Evolutionary conservation across 2,329 filamentous ascomycete species (phyloP).

Genomic region (Epicoccum nigrum): DNA sequence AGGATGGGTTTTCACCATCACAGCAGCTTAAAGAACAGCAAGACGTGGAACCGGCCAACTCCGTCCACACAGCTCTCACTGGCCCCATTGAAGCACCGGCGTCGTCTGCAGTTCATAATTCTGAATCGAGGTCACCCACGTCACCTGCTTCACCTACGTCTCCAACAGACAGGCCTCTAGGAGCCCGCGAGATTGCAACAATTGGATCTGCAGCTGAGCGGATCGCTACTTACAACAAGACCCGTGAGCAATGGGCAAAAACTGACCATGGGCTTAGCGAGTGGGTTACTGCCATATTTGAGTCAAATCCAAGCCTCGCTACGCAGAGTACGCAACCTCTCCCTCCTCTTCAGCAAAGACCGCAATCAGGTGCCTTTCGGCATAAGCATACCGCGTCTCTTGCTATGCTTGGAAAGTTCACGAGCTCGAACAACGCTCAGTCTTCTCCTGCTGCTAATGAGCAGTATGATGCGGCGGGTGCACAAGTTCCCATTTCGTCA

Average conservation of each 20-base stretch:
- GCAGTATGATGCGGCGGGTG: slow-evolving; percentile 29
- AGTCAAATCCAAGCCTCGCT: slow-evolving; percentile 60
- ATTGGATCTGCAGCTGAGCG: slow-evolving; percentile 70
- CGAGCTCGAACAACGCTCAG: slow-evolving; percentile 28
- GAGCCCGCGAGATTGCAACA: slow-evolving; percentile 78
- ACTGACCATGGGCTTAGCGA: slow-evolving; percentile 76
- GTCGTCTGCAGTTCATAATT: slow-evolving; percentile 24
- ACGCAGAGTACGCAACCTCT: slow-evolving; percentile 23
- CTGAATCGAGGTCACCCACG: slow-evolving; percentile 23
- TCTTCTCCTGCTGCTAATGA: slow-evolving; percentile 20
- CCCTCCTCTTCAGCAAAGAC: slow-evolving; percentile 25
- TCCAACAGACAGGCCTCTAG: slow-evolving; percentile 50
- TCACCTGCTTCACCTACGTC: slow-evolving; percentile 22
- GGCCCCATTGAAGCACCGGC: slow-evolving; percentile 18
- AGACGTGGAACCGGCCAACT: slow-evolving; percentile 20
- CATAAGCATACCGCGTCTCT: slow-evolving; percentile 47
- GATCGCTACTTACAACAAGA: slow-evolving; percentile 74
- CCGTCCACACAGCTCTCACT: slow-evolving; percentile 14
- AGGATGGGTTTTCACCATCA: slow-evolving; percentile 13
- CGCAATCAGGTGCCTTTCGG: slow-evolving; percentile 37
- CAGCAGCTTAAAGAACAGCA: slow-evolving; percentile 11
- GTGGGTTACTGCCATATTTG: slow-evolving; percentile 61
- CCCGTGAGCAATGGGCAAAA: slow-evolving; percentile 70
- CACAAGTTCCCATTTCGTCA: slow-evolving; percentile 36
- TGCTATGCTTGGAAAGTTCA: slow-evolving; percentile 45